These are phyloP conservation scores for Rubus parviflorus DNA, from an alignment of 306 rosid species.

Conservation along the genomic window DNA sequence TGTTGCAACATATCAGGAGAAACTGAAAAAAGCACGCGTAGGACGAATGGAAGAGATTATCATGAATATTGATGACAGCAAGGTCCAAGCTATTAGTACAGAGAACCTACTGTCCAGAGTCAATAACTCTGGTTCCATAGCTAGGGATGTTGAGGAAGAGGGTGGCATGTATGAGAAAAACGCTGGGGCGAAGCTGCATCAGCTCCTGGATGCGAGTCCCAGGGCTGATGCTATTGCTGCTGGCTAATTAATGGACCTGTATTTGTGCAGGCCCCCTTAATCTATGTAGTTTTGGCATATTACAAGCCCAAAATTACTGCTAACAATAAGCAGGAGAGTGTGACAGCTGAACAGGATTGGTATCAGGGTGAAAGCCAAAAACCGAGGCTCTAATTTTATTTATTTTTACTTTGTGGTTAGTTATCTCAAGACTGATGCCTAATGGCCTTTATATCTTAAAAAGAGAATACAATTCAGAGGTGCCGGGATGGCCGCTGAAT, in stretches of 20 bases:
- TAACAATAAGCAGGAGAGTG: slow-evolving; percentile 55
- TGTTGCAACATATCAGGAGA: slow-evolving; percentile 52
- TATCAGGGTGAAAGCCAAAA: slow-evolving; percentile 29
- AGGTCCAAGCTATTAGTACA: slow-evolving; percentile 55
- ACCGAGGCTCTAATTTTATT: slow-evolving; percentile 47
- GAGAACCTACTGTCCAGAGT: slow-evolving; percentile 78
- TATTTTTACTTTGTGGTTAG: slow-evolving; percentile 18
- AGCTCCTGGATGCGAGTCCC: slow-evolving; percentile 76
- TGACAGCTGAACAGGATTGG: slow-evolving; percentile 43
- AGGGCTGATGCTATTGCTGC: slow-evolving; percentile 90
- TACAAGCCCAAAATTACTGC: slow-evolving; percentile 84
- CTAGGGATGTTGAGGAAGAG: slow-evolving; percentile 55
- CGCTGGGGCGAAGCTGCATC: slow-evolving; percentile 80
- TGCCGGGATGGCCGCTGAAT: slow-evolving; percentile 36
- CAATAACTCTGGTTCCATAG: slow-evolving; percentile 56
- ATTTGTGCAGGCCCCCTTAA: slow-evolving; percentile 31
- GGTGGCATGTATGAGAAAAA: slow-evolving; percentile 60
- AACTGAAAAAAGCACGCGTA: slow-evolving; percentile 52
- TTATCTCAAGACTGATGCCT: slow-evolving; percentile 27
- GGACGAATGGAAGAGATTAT: slow-evolving; percentile 56
- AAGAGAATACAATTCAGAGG: slow-evolving; percentile 32
- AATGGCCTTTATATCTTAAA: slow-evolving; percentile 21
- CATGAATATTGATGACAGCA: slow-evolving; percentile 53
- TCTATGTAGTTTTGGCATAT: slow-evolving; percentile 93
- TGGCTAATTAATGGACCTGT: slow-evolving; percentile 48